These are phyloP conservation scores for Amanita subjunquillea DNA, from an alignment of 768 basidiomycete genomes.

Conservation along the genomic window DNA sequence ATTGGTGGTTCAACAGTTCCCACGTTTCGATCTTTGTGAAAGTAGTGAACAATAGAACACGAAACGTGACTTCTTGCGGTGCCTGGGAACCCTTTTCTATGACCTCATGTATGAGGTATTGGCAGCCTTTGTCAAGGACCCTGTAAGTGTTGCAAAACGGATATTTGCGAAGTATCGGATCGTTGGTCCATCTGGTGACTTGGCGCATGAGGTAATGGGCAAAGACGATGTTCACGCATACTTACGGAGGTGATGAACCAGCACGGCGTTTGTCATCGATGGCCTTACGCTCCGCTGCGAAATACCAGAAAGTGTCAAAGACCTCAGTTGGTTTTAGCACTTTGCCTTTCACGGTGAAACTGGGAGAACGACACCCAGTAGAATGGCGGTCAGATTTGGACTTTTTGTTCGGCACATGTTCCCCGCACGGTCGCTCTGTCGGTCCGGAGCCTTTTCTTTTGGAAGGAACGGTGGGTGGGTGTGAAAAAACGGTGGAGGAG, in stretches of 20 bases:
- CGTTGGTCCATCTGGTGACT: slow-evolving; percentile 52
- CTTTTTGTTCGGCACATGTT: background rate
- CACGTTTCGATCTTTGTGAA: slow-evolving; percentile 70
- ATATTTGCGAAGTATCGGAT: slow-evolving; percentile 42
- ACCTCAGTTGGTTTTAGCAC: slow-evolving; percentile 34
- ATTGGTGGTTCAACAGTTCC: slow-evolving; percentile 39
- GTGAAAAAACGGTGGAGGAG: background rate
- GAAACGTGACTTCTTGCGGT: slow-evolving; percentile 56
- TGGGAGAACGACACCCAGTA: background rate
- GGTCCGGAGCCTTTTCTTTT: background rate
- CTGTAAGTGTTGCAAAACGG: slow-evolving; percentile 72
- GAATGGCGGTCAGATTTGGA: background rate
- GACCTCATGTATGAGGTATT: slow-evolving; percentile 60
- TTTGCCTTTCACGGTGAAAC: slow-evolving; percentile 27
- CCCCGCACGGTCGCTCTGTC: background rate
- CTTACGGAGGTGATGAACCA: slow-evolving; percentile 43
- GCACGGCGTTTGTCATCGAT: slow-evolving; percentile 45
- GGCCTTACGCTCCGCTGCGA: slow-evolving; percentile 45
- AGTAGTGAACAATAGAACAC: slow-evolving; percentile 58
- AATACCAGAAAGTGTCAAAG: slow-evolving; percentile 54
- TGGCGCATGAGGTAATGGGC: background rate
- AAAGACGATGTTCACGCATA: slow-evolving; percentile 7
- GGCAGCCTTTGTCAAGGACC: slow-evolving; percentile 58
- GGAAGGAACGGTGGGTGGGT: background rate
- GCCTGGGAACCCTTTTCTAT: slow-evolving; percentile 57